These are phyloP conservation scores for Pichia paraexigua DNA, from an alignment of 805 yeast genomes.

Conservation along the genomic window DNA sequence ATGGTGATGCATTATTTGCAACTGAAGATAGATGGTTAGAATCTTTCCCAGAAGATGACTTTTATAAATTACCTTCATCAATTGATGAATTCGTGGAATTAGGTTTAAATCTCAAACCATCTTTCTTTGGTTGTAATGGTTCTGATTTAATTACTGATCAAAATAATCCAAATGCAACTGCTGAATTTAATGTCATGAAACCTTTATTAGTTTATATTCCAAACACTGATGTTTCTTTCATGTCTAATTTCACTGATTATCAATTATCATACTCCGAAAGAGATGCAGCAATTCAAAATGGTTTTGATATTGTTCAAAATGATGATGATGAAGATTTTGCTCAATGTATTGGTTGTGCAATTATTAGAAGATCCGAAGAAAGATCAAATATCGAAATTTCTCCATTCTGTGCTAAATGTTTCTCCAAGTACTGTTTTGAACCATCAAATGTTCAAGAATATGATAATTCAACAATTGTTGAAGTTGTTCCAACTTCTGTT, in stretches of 20 bases:
- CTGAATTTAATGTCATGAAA: conserved; percentile 33
- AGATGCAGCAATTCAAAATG: conserved; percentile 55
- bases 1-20: conserved; percentile 46
- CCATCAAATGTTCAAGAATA: conserved; percentile 2
- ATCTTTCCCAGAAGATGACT: conserved; percentile 46
- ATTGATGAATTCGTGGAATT: conserved; percentile 44
- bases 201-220: conserved; percentile 74
- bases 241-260: conserved; percentile 57
- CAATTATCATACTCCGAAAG: conserved; percentile 52
- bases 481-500: conserved; percentile 12
- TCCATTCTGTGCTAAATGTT: conserved; percentile 58
- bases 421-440: conserved; percentile 54
- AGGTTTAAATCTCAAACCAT: conserved; percentile 56
- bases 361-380: conserved; percentile 68
- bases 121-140: conserved; percentile 77
- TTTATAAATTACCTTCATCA: conserved; percentile 65
- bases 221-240: conserved; percentile 49
- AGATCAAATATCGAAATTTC: conserved; percentile 42
- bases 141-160: conserved; percentile 37
- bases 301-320: conserved; percentile 60
- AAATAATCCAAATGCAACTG: conserved; percentile 12
- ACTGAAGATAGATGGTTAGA: conserved; percentile 43
- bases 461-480: conserved; percentile 2
- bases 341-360: conserved; percentile 74
- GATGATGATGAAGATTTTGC: conserved; percentile 53